Evolutionary conservation across 2,329 filamentous ascomycete species (phyloP), one percentile per base, ranked within the genome.

Genomic region (Penicillium sclerotigenum): DNA sequence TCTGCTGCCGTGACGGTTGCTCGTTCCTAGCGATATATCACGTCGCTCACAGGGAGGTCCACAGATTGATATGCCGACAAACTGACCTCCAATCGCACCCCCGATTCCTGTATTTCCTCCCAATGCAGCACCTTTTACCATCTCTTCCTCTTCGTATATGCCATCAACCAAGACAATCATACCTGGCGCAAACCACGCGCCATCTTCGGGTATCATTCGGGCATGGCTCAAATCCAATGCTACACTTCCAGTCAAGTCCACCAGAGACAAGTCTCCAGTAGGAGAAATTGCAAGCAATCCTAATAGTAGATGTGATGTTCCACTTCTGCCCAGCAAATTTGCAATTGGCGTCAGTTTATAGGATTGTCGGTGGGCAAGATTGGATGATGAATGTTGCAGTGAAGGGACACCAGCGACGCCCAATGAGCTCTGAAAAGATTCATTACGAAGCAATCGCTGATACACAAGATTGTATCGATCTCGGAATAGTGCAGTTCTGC

Each of bases 141-240:
- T 86, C 59, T 91, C 90, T 65, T 96, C 91, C 71, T 97, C 94
- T 71, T 96, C 91, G 68, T 99, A 99, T n/a, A 93, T 86, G 7
- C 94, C 94, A 67, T 99, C 94, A 0, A 97, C 85, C 0, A 99
- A 81, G 4, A 97, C 89, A 46, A 99, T 89, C 91, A 97, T 97
- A 3, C 95, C 95, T 0, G 94, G 92, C 5, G 88, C 86, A 69
- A 97, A 97, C 88, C 91, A 99, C 4, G 90, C 88, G 24, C 90
- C 91, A 68, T 93, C 87, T 58, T 91, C 87, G 0, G 92, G 92
- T 53, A 97, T 87, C 14, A 89, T 85, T 22, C 87, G 85, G 0
- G 93, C 90, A 67, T 93, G 88, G 20, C 86, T 83, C 11, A 97
- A 76, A 64, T 97, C 91, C 1, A 99, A 79, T 2, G 85, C 81